Base-by-base conservation (phyloP, 2,329 filamentous ascomycete species). In the Alternaria metachromatica region DNA sequence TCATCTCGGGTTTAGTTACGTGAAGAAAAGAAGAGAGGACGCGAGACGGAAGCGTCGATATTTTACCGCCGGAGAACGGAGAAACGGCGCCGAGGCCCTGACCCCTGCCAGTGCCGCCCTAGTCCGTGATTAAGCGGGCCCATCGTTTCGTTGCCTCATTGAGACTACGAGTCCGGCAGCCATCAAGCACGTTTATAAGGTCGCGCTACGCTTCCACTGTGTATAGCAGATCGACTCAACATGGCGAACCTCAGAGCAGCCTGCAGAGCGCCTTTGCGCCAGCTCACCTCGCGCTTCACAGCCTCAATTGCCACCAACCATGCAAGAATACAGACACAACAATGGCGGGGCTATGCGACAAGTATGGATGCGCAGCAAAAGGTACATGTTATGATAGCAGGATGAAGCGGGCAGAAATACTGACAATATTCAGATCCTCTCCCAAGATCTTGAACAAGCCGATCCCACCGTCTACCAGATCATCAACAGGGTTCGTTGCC, bases 391-490 rank as follows among this genome's bases (percentile, higher is more conserved):
- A n/a, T 9, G 20, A 30, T 23, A 49, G 30, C 18, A 58, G 9
- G n/a, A 13, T 8, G 7, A 21, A 9, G 2, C 11, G 54, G 23
- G 21, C 37, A 20, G 23, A 41, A 45, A 25, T 23, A 12, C 69
- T 78, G 30, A 76, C 43, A 4, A 12, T 6, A 4, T 41, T 4
- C 70, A 97, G 94, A 84, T 97, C 59, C 89, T 99, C 58, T 88
- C 92, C 50, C 87, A 92, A 60, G 86, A 91, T 77, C 87, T 99
- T 56, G 87, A 94, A 78, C 87, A 96, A 75, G 93, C 93, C 69
- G 96, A 98, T 80, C 93, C 95, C 48, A 85, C 89, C 54, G 91
- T 98, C 70, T 97, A 90, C 80, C 89, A 92, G 57, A 97, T 98
- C 74, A 89, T 98, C 72, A 91, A 97, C 81, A 95, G 94, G 87